Evolutionary conservation across 257 asterid genomes (phyloP).

Genomic region (Lantana camara): DNA sequence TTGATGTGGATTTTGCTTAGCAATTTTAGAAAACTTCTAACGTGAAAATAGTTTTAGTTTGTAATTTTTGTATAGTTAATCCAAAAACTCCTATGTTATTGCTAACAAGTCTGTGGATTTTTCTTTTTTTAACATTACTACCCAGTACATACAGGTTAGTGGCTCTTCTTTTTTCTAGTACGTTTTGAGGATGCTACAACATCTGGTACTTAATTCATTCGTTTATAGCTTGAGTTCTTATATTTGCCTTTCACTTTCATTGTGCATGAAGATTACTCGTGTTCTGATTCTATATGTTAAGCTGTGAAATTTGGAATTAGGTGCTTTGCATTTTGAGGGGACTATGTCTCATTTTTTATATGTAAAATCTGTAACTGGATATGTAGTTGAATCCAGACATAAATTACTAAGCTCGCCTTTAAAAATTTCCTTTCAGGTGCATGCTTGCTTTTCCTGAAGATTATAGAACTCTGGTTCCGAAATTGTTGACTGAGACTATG

Average conservation of each 20-base stretch:
- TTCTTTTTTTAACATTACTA: not conserved
- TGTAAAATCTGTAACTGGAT: conserved; percentile 7
- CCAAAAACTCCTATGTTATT: not conserved
- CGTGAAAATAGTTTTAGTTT: not conserved
- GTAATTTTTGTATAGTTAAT: not conserved
- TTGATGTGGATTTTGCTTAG: conserved; percentile 21
- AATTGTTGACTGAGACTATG: conserved; percentile 79
- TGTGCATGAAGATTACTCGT: conserved; percentile 6
- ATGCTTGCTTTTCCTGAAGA: conserved; percentile 92
- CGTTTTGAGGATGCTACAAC: conserved; percentile 12
- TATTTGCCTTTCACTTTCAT: not conserved
- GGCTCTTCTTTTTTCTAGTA: conserved; percentile 15
- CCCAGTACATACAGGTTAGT: conserved; percentile 7
- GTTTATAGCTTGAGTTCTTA: not conserved
- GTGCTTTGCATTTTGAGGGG: not conserved
- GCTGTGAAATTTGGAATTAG: conserved; percentile 10
- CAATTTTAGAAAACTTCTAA: conserved; percentile 2
- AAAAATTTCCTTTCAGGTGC: conserved; percentile 64
- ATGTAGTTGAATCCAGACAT: not conserved
- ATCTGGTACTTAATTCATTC: conserved; percentile 3
- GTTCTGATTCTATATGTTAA: not conserved
- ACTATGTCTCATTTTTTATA: not conserved
- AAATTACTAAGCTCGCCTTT: conserved; percentile 20
- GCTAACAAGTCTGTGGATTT: not conserved
- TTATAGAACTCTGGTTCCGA: conserved; percentile 82